phyloP scores from a whole-genome alignment of 805 yeast species.

The Saccharomycopsis sp. region DNA sequence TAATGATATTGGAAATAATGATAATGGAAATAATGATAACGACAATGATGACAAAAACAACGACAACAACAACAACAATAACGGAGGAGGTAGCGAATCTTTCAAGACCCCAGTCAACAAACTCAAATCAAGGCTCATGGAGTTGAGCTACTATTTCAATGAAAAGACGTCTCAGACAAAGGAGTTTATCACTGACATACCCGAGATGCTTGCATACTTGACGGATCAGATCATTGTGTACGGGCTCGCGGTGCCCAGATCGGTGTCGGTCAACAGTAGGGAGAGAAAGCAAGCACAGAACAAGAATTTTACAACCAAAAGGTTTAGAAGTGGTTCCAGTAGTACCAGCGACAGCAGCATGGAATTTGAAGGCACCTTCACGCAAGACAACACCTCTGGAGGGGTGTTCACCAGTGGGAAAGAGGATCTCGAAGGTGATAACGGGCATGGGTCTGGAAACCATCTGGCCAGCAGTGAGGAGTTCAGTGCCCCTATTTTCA shows the following conservation, averaged over 20 bases:
- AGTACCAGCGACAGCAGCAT: no score
- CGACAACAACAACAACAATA: no score
- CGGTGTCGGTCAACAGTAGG: slow-evolving; percentile 30
- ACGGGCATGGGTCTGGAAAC: no score
- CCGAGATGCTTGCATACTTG: slow-evolving; percentile 32
- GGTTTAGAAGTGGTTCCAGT: slow-evolving; percentile 3
- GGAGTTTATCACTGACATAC: slow-evolving; percentile 13
- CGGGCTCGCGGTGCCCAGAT: slow-evolving; percentile 49
- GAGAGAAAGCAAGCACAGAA: slow-evolving; percentile 19
- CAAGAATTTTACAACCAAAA: not conserved
- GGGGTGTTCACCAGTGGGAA: not conserved
- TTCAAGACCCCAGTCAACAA: not conserved
- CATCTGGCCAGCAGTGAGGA: no score
- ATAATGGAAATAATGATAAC: slow-evolving; percentile 13
- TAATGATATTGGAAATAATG: not conserved
- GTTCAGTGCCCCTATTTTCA: no score
- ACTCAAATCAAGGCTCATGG: no score
- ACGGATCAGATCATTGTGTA: slow-evolving; percentile 49
- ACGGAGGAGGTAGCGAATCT: slow-evolving; percentile 5
- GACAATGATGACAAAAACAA: slow-evolving; percentile 26
- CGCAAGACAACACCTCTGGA: no score
- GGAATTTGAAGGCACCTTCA: no score
- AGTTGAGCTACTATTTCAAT: not conserved
- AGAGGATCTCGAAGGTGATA: not conserved
- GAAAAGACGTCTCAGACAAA: slow-evolving; percentile 9